phyloP scores from a whole-genome alignment of 139 green algal genomes.

The Dunaliella primolecta region DNA sequence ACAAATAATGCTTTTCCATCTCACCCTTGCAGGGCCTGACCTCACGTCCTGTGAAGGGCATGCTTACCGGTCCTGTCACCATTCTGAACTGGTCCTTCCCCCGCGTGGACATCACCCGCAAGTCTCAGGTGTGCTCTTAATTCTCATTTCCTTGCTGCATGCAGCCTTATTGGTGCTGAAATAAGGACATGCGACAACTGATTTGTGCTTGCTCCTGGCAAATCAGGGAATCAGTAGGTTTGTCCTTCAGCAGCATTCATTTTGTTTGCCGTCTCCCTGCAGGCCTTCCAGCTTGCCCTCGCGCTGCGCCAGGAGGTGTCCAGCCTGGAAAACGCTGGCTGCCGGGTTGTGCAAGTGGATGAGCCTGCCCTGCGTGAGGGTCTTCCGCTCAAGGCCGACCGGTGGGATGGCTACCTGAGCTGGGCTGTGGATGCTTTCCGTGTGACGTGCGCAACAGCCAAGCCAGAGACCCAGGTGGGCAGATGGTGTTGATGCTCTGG shows the following conservation, averaged over 20 bases:
- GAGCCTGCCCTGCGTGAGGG: conserved; percentile 90
- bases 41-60: conserved; percentile 83
- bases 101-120: conserved; percentile 73
- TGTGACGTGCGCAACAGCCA: conserved; percentile 22
- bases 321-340: conserved; percentile 79
- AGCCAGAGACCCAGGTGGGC: conserved; percentile 29
- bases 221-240: too few relatives aligned
- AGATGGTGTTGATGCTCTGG: too few relatives aligned
- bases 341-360: conserved; percentile 83
- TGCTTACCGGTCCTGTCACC: conserved; percentile 90
- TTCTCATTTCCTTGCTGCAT: too few relatives aligned
- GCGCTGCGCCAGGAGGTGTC: conserved; percentile 80
- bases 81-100: conserved; percentile 94
- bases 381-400: conserved; percentile 75
- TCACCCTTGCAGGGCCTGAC: conserved; percentile 72
- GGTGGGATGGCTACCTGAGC: conserved; percentile 71
- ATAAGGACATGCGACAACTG: too few relatives aligned
- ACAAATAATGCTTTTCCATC: too few relatives aligned
- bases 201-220: too few relatives aligned
- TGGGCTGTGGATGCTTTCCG: conserved; percentile 88
- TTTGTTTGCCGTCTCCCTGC: too few relatives aligned
- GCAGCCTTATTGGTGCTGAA: too few relatives aligned
- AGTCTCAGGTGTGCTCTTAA: conserved; percentile 16
- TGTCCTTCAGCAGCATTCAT: too few relatives aligned
- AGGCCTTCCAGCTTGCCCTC: conserved; percentile 77